These are phyloP conservation scores for Globisporangium paddicum DNA, from an alignment of 352 stramenopile species.

Conservation along the genomic window DNA sequence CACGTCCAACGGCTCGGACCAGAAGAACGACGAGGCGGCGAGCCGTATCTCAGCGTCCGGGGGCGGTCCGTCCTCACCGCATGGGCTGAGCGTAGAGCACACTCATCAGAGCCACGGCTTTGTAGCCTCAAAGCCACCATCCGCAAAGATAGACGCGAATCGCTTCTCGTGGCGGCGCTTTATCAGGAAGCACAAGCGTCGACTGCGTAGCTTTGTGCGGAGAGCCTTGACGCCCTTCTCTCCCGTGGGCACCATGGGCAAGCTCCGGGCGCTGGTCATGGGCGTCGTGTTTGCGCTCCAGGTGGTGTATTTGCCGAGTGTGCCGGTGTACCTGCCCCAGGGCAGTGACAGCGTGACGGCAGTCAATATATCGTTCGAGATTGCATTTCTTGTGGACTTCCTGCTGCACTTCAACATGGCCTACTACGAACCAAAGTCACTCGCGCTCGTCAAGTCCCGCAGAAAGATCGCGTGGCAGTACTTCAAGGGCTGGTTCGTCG, in stretches of 20 bases:
- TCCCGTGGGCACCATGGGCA: not conserved
- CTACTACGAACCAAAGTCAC: conserved; percentile 1
- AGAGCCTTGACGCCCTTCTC: conserved; percentile 1
- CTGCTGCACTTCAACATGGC: conserved; percentile 11
- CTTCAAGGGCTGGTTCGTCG: not conserved
- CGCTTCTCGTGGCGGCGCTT: not conserved
- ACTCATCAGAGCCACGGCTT: not conserved
- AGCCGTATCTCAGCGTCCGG: not conserved
- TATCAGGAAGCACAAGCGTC: not conserved
- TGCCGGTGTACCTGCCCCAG: conserved; percentile 7
- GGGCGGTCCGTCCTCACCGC: not conserved
- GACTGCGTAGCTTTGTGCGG: not conserved
- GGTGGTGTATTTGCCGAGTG: conserved; percentile 1
- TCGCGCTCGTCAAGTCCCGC: not conserved
- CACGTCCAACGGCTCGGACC: not conserved
- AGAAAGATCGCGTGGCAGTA: conserved; percentile 6
- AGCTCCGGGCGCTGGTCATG: not conserved
- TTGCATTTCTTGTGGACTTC: conserved; percentile 1
- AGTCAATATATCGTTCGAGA: conserved; percentile 10
- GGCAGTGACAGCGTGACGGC: not conserved
- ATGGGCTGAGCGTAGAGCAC: not conserved
- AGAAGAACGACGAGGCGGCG: not conserved
- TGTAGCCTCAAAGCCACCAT: no score
- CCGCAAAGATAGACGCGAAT: not conserved
- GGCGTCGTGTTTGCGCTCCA: conserved; percentile 5